phyloP scores from a whole-genome alignment of 2,329 filamentous ascomycete genomes.

The Harringtonia aguacate region DNA sequence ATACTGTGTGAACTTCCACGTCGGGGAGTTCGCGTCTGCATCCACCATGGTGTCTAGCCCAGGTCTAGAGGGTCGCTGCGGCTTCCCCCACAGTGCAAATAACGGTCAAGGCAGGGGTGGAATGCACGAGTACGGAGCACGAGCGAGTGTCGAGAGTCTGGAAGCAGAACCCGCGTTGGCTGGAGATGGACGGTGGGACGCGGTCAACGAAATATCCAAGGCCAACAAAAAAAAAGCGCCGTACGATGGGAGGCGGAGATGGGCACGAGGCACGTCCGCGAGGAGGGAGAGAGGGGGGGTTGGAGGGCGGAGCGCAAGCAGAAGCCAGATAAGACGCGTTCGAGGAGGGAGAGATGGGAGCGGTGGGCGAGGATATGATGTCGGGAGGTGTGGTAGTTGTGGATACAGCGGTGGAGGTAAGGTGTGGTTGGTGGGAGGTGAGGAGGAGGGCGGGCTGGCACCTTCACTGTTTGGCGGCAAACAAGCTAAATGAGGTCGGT shows the following conservation, averaged over 20 bases:
- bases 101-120: not conserved
- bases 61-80: conserved; percentile 2
- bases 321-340: not conserved
- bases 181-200: too few relatives aligned
- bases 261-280: too few relatives aligned
- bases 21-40: conserved; percentile 85
- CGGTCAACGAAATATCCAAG: too few relatives aligned
- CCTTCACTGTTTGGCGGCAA: conserved; percentile 6
- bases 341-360: too few relatives aligned
- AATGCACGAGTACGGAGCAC: not conserved
- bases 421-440: too few relatives aligned
- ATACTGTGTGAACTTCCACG: conserved; percentile 99
- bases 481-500: conserved; percentile 5
- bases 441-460: conserved; percentile 1
- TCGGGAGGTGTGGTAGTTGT: too few relatives aligned
- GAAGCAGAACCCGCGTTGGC: not conserved
- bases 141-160: not conserved
- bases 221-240: too few relatives aligned
- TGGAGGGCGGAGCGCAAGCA: not conserved
- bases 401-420: not conserved
- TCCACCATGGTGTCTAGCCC: conserved; percentile 71
- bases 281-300: not conserved
- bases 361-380: too few relatives aligned
- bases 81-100: conserved; percentile 4
- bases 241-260: too few relatives aligned